A percentile compares a stretch with the other conserved stretches of the same genome.
Conservation (phyloP, 129 eudicot species). For the Flaveria trinervia region DNA sequence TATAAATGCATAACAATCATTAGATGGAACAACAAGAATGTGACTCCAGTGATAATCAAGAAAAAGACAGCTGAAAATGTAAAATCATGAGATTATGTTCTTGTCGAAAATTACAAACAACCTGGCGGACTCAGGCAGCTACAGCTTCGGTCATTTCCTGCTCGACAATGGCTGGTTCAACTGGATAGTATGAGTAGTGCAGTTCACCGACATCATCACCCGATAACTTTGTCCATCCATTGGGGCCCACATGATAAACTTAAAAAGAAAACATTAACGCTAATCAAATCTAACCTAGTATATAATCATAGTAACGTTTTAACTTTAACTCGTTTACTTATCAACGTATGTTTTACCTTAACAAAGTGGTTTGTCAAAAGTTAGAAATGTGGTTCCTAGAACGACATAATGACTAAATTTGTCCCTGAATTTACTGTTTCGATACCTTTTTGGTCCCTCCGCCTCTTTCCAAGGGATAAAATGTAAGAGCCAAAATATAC, state of each 20-base stretch:
- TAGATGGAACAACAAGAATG: neutral
- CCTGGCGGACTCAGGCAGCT: conserved; percentile 34
- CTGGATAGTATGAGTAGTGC: conserved; percentile 85
- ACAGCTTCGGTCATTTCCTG: conserved; percentile 90
- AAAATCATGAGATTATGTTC: conserved; percentile 4
- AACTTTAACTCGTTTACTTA: too few species aligned
- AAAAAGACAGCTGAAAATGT: conserved; percentile 2
- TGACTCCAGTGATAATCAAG: neutral
- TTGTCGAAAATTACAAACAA: neutral
- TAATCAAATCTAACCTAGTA: neutral
- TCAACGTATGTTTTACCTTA: neutral
- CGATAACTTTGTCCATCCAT: conserved; percentile 89
- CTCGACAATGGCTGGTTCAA: conserved; percentile 61
- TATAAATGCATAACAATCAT: neutral
- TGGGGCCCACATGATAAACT: conserved; percentile 94
- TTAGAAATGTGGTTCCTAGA: neutral
- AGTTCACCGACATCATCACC: conserved; percentile 98
- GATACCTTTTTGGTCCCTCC: neutral
- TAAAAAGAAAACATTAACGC: conserved; percentile 25
- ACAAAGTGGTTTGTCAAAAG: neutral
- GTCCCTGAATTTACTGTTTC: neutral
- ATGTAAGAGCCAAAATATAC: neutral
- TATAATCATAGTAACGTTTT: too few species aligned
- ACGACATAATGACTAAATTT: neutral
- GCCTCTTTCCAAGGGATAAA: neutral